A percentile compares a stretch with the other conserved stretches of the same genome.
phyloP scores from a whole-genome alignment of 345 rosid species.

The Aquilaria yunnanensis region DNA sequence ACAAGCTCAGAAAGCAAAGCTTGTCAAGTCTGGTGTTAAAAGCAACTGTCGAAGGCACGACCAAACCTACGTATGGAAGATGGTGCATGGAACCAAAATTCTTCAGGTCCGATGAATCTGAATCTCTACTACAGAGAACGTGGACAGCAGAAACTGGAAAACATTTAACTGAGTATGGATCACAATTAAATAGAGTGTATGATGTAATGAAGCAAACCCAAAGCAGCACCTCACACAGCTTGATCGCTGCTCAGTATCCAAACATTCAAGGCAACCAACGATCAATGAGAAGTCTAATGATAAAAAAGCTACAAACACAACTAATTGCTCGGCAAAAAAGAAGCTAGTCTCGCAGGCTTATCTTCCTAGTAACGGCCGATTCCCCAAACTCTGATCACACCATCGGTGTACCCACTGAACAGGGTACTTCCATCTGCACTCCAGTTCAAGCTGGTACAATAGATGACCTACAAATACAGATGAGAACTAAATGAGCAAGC shows the following conservation, averaged over 20 bases:
- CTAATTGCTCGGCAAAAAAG: background rate
- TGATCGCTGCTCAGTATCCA: conserved; percentile 14
- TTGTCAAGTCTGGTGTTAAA: background rate
- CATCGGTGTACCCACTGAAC: conserved; percentile 95
- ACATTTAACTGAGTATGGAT: too few relatives aligned
- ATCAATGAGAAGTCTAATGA: conserved; percentile 12
- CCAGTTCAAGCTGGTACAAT: conserved; percentile 95
- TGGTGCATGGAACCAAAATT: background rate
- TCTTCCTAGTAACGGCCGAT: conserved; percentile 58
- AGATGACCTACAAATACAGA: conserved; percentile 49
- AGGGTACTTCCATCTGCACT: conserved; percentile 88
- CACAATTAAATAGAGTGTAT: background rate
- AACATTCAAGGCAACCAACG: conserved; percentile 8
- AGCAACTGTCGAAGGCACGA: background rate
- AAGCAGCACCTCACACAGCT: conserved; percentile 11
- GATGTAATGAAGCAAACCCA: conserved; percentile 9
- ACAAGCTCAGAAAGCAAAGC: too few relatives aligned
- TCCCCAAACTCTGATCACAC: conserved; percentile 97
- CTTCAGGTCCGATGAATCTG: background rate
- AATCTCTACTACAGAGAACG: background rate
- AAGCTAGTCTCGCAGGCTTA: background rate
- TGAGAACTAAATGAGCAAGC: too few relatives aligned
- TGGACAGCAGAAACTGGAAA: background rate
- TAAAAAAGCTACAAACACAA: conserved; percentile 16
- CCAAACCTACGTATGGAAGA: background rate